Base-by-base conservation (phyloP, 768 basidiomycete species). In the Hypholoma fasciculare region DNA sequence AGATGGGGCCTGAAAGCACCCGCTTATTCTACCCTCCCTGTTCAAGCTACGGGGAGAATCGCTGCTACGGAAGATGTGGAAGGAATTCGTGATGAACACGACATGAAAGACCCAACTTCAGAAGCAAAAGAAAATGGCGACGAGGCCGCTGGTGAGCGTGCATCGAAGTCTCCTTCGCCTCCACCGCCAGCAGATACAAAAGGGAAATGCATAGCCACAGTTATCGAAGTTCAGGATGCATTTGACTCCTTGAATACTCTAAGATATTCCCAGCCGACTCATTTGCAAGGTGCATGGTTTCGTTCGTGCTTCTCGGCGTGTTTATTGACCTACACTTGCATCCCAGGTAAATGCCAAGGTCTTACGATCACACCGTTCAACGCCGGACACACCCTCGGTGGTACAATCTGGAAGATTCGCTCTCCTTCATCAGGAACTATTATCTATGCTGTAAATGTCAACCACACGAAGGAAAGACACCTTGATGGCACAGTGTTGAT, bases 381-480 rank as follows among this genome's bases (percentile, higher is more conserved):
- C 65, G 90, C 94, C 12, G 97, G 96, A 0, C 96, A 98, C 71
- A 93, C 93, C 0, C 82, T 99, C 14, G 97, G 97, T 59, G 97
- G 96, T 44, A 94, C 96, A 5, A 91, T 99, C 61, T 98, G 95
- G 95, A 98, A 98, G 69, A 90, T 99, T 60, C 88, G 97, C n/a
- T 98, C 96, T 0, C 95, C 97, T 2, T 94, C 95, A 0, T 92
- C 93, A 11, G 96, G 96, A 3, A 98, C 97, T 3, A 89, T 98
- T 36, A 78, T 98, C 23, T 98, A 99, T 69, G 95, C 95, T 8
- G 92, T 98, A 16, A 85, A 94, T 63, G 80, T 98, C 78, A 98
- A 98, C 71, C 97, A 99, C 71, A 96, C 94, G 83, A 85, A 86
- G 54, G 97, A 99, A 70, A 85, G 96, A 37, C 96, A 98, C 75